Evolutionary conservation across 179 eudicot species (phyloP), one percentile per base, ranked within the genome.

Genomic region (Carnegiea gigantea): DNA sequence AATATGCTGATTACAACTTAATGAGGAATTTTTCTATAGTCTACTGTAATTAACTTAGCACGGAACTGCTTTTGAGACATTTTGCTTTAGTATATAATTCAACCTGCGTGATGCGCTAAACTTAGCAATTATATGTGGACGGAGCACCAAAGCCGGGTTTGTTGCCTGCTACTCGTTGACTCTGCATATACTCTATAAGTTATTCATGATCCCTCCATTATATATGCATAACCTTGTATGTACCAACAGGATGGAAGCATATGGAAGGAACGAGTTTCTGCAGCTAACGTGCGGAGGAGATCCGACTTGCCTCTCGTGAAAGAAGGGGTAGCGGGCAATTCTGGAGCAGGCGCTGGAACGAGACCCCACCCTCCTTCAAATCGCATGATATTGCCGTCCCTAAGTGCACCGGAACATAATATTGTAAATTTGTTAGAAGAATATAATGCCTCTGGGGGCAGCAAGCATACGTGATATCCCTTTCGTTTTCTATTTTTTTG

Each of bases 401-500:
- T 79, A 67, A 93, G 97, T 81, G 97, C 98, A 68, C 98, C 97
- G 24, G 98, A 93, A 81, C 95, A 88, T 78, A 90, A 87, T 38
- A 73, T 94, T 81, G 83, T 91, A 70, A 87, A 89, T 79, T 62
- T 91, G 83, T 90, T 94, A 9, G 95, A 94, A 62, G 97, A 94
- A 83, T 90, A 89, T 83, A 77, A 53, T 75, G 79, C 83, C 57
- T 90, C 90, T 67, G 86, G 88, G 57, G 81, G 77, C 78, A 72
- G 77, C 75, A 70, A 51, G 40, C 24, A 36, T 64, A 79, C 76
- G 6, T 40, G n/a, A 57, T 77, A 44, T 38, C 54, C 12, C 48
- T 70, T 14, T 46, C 38, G 30, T 28, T 30, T 51, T 53, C 4
- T 17, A 26, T 18, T 20, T 46, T 62, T 46, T 73, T 0, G 0